Evolutionary conservation across 2,329 filamentous ascomycete species (phyloP), one percentile per base, ranked within the genome.

Genomic region (Penicillium crustosum): DNA sequence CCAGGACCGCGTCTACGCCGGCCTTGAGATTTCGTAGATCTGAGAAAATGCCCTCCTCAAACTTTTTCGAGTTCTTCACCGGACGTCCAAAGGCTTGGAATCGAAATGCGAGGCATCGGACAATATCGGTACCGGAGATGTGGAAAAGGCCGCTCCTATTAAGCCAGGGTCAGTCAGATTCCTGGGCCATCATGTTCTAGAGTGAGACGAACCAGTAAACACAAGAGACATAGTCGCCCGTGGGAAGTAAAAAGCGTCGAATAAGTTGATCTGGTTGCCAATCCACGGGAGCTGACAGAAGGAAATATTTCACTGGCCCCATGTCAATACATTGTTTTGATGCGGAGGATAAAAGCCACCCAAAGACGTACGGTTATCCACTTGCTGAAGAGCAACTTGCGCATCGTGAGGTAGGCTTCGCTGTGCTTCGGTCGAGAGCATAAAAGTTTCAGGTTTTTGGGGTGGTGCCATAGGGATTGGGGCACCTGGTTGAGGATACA

Each of bases 41-140:
- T 43, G 94, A 99, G 79, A 99, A 99, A 78, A 99, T 97, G 68
- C 94, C 94, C 78, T 99, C 94, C 78, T 99, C 94, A 73, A 99
- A 99, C 79, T 99, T 99, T 82, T 99, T 99, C 41, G 93, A 95
- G 82, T 99, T 99, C 84, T 97, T 97, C 61, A 99, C 94, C 0
- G 94, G 94, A 57, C 94, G 91, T 69, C 94, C 94, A 73, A 99
- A 99, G 51, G 94, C 94, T 81, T 97, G 94, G 80, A 99, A 99
- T 74, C 94, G 86, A 81, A 99, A 99, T 8, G 94, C 95, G 45
- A 99, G 85, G 73, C 94, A 99, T 85, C 94, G 88, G 61, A 99
- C 94, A 72, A 99, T 99, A 77, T 99, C 94, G 67, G 94, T 99
- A 63, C 94, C 94, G 27, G 94, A 97, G 72, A 99, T 96, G 83